These are phyloP conservation scores for Pyrus bretschneideri DNA, from an alignment of 306 rosid species.

Conservation along the genomic window DNA sequence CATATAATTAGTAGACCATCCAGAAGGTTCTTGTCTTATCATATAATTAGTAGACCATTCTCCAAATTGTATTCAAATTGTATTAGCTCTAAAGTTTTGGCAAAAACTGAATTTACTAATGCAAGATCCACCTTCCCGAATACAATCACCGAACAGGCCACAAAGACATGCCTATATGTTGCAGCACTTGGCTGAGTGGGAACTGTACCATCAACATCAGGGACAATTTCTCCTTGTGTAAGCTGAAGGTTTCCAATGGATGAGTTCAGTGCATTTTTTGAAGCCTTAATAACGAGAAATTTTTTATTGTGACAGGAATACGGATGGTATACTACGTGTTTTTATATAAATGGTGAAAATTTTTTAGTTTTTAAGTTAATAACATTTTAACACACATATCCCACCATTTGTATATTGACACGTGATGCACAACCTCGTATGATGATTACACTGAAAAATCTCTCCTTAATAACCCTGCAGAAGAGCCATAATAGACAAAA, in stretches of 20 bases:
- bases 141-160: conserved; percentile 77
- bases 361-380: too few species aligned
- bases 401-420: too few species aligned
- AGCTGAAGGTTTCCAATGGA: conserved; percentile 18
- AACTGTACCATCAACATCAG: conserved; percentile 80
- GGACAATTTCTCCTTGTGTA: conserved; percentile 62
- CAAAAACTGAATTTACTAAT: background rate
- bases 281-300: conserved; percentile 38
- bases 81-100: background rate
- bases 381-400: too few species aligned
- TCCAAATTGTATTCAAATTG: background rate
- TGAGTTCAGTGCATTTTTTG: conserved; percentile 40
- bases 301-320: too few species aligned
- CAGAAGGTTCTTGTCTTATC: background rate
- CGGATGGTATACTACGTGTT: too few species aligned
- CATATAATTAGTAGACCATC: too few species aligned
- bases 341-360: too few species aligned
- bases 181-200: conserved; percentile 91
- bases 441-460: too few species aligned
- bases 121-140: background rate
- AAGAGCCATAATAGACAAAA: conserved; percentile 11
- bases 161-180: conserved; percentile 79
- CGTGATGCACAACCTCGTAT: too few species aligned
- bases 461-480: conserved; percentile 42
- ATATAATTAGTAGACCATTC: background rate